Percentiles rank a stretch among this genome's conserved stretches.
Conservation (phyloP, 2,329 filamentous ascomycete species). For the Phyllosticta paracitricarpa region DNA sequence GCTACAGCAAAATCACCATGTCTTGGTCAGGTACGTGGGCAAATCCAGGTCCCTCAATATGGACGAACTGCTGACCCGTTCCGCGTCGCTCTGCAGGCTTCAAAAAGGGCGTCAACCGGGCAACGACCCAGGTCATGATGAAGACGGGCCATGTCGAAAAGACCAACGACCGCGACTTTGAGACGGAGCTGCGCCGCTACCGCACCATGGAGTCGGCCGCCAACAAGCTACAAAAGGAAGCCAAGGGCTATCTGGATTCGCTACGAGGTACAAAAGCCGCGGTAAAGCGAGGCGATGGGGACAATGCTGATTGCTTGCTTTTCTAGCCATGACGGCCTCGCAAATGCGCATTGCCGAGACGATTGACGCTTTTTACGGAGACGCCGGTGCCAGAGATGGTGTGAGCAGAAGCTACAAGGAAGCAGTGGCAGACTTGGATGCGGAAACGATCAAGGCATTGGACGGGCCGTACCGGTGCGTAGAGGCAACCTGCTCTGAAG, state of each 20-base stretch:
- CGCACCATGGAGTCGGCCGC: conserved; percentile 95
- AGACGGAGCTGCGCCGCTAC: conserved; percentile 95
- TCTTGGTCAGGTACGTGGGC: conserved; percentile 47
- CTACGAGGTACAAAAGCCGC: conserved; percentile 56
- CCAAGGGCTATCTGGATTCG: conserved; percentile 94
- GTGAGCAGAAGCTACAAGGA: conserved; percentile 97
- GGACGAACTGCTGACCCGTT: conserved; percentile 15
- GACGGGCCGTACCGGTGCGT: conserved; percentile 81
- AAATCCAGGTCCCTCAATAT: conserved; percentile 6
- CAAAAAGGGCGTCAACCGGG: conserved; percentile 96
- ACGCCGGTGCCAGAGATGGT: conserved; percentile 86
- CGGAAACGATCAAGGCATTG: conserved; percentile 95
- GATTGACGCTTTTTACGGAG: conserved; percentile 98
- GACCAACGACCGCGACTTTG: conserved; percentile 97
- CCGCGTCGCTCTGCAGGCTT: conserved; percentile 46
- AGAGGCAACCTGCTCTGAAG: neutral
- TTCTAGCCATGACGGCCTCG: conserved; percentile 86
- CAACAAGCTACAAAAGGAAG: conserved; percentile 87
- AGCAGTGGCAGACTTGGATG: conserved; percentile 92
- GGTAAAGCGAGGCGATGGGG: neutral
- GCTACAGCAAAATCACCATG: conserved; percentile 20
- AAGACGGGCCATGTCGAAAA: conserved; percentile 98
- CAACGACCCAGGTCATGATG: conserved; percentile 99
- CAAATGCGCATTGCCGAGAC: conserved; percentile 99
- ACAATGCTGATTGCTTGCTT: neutral